phyloP scores from a whole-genome alignment of 352 stramenopile species.

The Phytopythium oedochilum region DNA sequence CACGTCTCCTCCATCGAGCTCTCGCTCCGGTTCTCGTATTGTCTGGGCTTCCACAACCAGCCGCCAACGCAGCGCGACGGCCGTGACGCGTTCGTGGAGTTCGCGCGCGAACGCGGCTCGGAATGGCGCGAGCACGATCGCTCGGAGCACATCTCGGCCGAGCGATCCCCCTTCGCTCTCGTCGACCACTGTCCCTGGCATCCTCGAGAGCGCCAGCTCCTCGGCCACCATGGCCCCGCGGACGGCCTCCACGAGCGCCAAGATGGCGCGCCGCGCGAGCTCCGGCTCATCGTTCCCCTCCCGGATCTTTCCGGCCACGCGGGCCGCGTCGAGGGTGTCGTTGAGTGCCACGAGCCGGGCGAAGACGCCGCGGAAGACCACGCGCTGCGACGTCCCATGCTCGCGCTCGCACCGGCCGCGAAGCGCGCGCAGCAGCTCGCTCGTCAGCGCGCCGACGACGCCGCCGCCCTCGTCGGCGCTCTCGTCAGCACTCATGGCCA shows the following conservation, averaged over 20 bases:
- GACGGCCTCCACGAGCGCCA: not conserved
- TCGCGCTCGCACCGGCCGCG: constrained; percentile 2
- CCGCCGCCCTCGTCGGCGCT: not conserved
- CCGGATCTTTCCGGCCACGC: not conserved
- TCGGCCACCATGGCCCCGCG: not conserved
- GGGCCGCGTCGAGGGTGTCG: not conserved
- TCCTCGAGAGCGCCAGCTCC: not conserved
- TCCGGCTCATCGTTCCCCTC: not conserved
- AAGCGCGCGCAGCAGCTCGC: constrained; percentile 6
- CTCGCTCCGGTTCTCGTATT: not conserved
- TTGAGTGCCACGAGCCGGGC: not conserved
- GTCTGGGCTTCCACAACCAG: not conserved
- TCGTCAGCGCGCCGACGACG: not conserved
- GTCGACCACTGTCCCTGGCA: not conserved
- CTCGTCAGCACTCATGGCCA: not conserved
- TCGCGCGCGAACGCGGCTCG: not conserved
- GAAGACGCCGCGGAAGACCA: constrained; percentile 4
- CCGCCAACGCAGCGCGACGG: not conserved
- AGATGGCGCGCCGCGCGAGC: not conserved
- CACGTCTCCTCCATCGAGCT: not conserved
- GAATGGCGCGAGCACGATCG: not conserved
- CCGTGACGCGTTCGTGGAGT: not conserved
- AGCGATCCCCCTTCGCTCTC: not conserved
- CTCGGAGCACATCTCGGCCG: not conserved
- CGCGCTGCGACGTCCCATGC: not conserved